Percentiles rank a stretch among this genome's conserved stretches.
Conservation (phyloP, 768 basidiomycete species). For the Hydnomerulius pinastri region DNA sequence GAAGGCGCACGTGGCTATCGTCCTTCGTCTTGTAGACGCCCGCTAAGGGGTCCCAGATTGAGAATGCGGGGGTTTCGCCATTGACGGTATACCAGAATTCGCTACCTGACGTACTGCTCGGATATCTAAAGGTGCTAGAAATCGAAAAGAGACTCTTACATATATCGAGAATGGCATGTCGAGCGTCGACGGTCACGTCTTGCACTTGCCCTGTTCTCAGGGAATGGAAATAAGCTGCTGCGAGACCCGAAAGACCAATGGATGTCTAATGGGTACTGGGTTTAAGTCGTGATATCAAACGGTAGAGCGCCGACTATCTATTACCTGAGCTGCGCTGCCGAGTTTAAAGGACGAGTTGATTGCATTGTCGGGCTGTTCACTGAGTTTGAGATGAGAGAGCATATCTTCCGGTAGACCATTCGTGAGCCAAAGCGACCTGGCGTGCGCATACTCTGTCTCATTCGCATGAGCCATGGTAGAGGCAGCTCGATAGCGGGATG, state of each 20-base stretch:
- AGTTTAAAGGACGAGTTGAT: constrained; percentile 57
- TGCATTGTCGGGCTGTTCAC: constrained; percentile 41
- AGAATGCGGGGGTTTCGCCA: constrained; percentile 31
- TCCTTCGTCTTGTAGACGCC: constrained; percentile 58
- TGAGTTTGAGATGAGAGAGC: constrained; percentile 39
- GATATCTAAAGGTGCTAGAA: not conserved
- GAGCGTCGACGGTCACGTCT: constrained; percentile 51
- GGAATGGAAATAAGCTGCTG: constrained; percentile 51
- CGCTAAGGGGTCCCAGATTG: constrained; percentile 50
- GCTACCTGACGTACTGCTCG: constrained; percentile 38
- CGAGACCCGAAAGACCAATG: constrained; percentile 53
- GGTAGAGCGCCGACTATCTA: not conserved
- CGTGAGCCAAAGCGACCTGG: constrained; percentile 40
- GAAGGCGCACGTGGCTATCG: constrained; percentile 50
- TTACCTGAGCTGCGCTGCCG: constrained; percentile 54
- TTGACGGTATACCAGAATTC: constrained; percentile 53
- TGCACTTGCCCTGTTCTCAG: constrained; percentile 49
- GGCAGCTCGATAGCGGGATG: not conserved
- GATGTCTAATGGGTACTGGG: constrained; percentile 33
- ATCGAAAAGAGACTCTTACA: constrained; percentile 35
- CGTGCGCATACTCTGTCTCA: constrained; percentile 7
- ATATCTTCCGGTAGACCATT: constrained; percentile 40
- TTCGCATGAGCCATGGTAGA: not conserved
- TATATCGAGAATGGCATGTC: constrained; percentile 58
- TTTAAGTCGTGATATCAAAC: not conserved